These are phyloP conservation scores for Mycena venus DNA, from an alignment of 768 basidiomycete species.

Conservation along the genomic window DNA sequence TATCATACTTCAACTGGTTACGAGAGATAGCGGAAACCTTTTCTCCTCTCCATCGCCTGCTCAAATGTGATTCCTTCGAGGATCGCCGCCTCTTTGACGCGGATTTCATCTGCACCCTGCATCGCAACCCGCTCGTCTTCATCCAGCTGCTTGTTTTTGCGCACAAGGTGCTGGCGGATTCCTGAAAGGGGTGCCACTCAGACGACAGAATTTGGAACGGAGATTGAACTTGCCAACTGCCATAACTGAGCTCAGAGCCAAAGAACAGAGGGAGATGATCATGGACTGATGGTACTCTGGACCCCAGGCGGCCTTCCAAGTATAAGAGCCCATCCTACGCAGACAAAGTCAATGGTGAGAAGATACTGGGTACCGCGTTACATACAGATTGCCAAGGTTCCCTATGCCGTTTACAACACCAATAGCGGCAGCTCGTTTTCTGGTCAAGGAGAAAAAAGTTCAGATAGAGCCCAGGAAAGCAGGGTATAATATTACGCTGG, in stretches of 20 bases:
- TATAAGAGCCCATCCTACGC: constrained; percentile 70
- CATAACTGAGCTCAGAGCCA: constrained; percentile 40
- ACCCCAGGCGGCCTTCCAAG: constrained; percentile 73
- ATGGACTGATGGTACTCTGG: constrained; percentile 75
- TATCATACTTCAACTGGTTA: neutral
- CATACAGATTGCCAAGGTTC: constrained; percentile 72
- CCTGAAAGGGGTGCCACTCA: constrained; percentile 37
- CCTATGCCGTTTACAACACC: constrained; percentile 72
- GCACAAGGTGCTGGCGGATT: constrained; percentile 62
- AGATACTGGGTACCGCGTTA: neutral
- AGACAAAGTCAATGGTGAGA: neutral
- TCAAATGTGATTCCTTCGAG: constrained; percentile 72
- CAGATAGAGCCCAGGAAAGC: neutral
- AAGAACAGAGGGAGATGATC: constrained; percentile 55
- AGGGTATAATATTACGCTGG: constrained; percentile 55
- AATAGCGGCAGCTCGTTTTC: constrained; percentile 68
- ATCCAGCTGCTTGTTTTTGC: constrained; percentile 65
- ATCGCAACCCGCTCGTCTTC: constrained; percentile 59
- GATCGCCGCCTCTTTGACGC: constrained; percentile 70
- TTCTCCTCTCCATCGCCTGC: constrained; percentile 68
- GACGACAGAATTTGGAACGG: neutral
- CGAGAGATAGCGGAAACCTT: constrained; percentile 64
- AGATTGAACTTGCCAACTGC: constrained; percentile 35
- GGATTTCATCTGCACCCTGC: constrained; percentile 58
- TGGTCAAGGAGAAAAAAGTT: constrained; percentile 27